A percentile compares a stretch with the other conserved stretches of the same genome.
Conservation (phyloP, 768 basidiomycete species). For the Russula virescens region DNA sequence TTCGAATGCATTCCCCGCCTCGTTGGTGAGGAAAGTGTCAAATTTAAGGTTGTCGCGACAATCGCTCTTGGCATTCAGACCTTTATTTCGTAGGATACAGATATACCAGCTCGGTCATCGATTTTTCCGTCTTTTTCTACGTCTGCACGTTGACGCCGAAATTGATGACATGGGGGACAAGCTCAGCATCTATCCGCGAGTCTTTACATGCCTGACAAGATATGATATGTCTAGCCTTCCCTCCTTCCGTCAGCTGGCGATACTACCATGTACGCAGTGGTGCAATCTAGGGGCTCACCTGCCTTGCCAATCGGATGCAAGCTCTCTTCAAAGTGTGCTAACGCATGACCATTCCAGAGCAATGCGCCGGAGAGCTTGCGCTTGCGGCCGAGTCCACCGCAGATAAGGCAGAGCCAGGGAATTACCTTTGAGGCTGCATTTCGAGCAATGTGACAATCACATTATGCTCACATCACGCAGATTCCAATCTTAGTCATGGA, state of each 20-base stretch:
- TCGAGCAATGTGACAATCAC: constrained; percentile 77
- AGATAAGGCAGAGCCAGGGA: constrained; percentile 94
- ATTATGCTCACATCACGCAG: not conserved
- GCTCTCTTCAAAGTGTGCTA: constrained; percentile 67
- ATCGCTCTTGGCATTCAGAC: not conserved
- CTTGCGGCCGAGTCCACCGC: constrained; percentile 87
- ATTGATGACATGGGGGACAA: constrained; percentile 63
- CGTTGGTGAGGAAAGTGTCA: constrained; percentile 86
- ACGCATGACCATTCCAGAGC: constrained; percentile 86
- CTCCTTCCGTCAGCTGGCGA: not conserved
- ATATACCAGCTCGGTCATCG: constrained; percentile 87
- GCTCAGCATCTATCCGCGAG: constrained; percentile 66
- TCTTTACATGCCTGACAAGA: constrained; percentile 94
- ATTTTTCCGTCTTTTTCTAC: constrained; percentile 90
- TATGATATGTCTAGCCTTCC: constrained; percentile 70
- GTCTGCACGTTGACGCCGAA: constrained; percentile 85
- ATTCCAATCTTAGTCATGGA: too few relatives aligned
- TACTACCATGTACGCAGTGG: not conserved
- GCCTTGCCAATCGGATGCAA: constrained; percentile 78
- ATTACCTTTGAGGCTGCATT: constrained; percentile 85
- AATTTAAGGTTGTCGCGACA: constrained; percentile 88
- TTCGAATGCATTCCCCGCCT: constrained; percentile 81
- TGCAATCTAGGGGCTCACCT: constrained; percentile 42
- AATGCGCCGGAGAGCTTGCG: constrained; percentile 75
- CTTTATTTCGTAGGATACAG: not conserved